Conservation (phyloP, 148 eudicot species). For the Rhododendron griersonianum region DNA sequence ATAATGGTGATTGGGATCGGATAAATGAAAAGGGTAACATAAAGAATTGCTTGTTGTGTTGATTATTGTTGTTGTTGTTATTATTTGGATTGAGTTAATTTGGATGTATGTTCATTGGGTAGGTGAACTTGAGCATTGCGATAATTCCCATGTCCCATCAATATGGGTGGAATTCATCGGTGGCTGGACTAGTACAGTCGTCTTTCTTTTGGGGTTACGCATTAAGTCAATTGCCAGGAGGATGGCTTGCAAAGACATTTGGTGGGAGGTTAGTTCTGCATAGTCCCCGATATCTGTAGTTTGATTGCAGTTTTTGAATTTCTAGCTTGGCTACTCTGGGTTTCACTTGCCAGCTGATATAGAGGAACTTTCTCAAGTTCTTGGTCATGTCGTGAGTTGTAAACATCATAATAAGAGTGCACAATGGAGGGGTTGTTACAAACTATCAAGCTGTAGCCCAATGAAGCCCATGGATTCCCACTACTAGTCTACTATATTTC, state of each 20-base stretch:
- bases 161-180: slow-evolving; percentile 91
- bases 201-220: slow-evolving; percentile 99
- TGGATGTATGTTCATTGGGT: slow-evolving; percentile 5
- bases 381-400: not conserved
- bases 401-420: not conserved
- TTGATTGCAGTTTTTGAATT: not conserved
- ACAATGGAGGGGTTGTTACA: not conserved
- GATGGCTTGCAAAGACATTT: slow-evolving; percentile 88
- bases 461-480: slow-evolving; percentile 2
- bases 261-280: slow-evolving; percentile 89
- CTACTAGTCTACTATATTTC: not conserved
- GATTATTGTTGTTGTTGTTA: not conserved
- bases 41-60: slow-evolving; percentile 1
- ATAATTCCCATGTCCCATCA: slow-evolving; percentile 99
- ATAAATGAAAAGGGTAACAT: not conserved
- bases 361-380: not conserved
- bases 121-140: slow-evolving; percentile 98
- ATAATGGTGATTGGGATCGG: not conserved
- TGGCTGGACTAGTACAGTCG: slow-evolving; percentile 95
- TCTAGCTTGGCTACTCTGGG: not conserved
- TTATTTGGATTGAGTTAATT: not conserved
- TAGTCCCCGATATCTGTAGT: not conserved
- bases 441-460: not conserved
- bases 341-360: not conserved
- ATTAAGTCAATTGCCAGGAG: slow-evolving; percentile 95